Evolutionary conservation across 2,329 filamentous ascomycete genomes (phyloP).

Genomic region (Lachnellula cervina): DNA sequence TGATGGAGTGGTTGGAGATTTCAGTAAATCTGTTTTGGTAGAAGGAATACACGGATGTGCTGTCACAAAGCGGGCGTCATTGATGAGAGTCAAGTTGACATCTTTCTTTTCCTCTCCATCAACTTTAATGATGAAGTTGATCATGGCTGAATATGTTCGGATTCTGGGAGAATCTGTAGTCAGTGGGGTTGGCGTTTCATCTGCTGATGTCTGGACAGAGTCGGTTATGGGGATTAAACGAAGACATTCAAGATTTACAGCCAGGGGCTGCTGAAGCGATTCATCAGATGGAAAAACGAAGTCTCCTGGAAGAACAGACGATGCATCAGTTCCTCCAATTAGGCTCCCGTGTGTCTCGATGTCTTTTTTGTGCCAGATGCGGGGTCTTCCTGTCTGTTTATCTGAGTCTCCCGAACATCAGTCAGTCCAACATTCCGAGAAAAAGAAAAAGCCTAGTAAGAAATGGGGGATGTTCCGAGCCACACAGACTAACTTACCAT

Average conservation of each 20-base stretch:
- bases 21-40: constrained; percentile 51
- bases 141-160: constrained; percentile 29
- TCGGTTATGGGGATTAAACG: constrained; percentile 43
- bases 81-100: constrained; percentile 38
- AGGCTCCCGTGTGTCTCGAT: constrained; percentile 58
- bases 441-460: not conserved
- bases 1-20: constrained; percentile 54
- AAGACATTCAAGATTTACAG: constrained; percentile 48
- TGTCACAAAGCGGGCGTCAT: constrained; percentile 61
- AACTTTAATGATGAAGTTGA: constrained; percentile 24
- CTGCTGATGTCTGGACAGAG: constrained; percentile 32
- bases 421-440: not conserved
- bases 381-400: constrained; percentile 48
- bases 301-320: constrained; percentile 53
- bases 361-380: constrained; percentile 55
- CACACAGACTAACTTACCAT: constrained; percentile 13
- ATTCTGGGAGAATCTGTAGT: constrained; percentile 16
- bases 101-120: constrained; percentile 22
- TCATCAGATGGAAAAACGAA: constrained; percentile 59
- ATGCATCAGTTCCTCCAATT: constrained; percentile 51
- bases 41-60: constrained; percentile 60
- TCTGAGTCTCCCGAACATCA: constrained; percentile 41
- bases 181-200: constrained; percentile 28
- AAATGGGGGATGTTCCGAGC: not conserved
- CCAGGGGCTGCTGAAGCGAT: constrained; percentile 40